Evolutionary conservation across 495 filamentous ascomycete genomes (phyloP), one percentile per base, ranked within the genome.

Genomic region (Penicillium daleae): DNA sequence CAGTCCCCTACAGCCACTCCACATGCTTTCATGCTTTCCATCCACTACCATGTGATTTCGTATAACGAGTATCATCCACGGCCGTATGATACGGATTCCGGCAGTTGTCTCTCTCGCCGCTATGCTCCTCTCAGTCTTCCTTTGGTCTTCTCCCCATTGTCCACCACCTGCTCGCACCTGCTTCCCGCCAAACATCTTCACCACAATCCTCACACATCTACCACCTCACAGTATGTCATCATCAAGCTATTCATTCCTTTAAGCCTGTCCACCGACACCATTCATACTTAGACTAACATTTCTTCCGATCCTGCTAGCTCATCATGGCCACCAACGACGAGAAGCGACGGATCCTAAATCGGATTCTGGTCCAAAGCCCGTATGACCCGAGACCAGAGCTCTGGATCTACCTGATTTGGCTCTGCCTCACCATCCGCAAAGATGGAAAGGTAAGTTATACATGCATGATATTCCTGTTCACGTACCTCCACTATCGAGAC

Each of bases 321-420:
- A 24, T 9, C 49, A 52, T 52, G 49, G 3, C 29, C 15, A 4
- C 49, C 3, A 2, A 13, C 4, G 27, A 32, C 3, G 26, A 52
- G 26, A 52, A 10, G 27, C 12, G 49, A n/a, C 13, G 26, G 5
- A 15, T 29, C 15, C 6, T 52, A 27, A n/a, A 52, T 27, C 4
- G 49, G 22, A 13, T 52, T 21, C 24, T 52, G 24, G 6, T 15
- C 27, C 6, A 31, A 52, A 29, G 17, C 26, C 49, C 49, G 6
- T 52, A 24, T 19, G 49, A 52, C 3, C 26, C 15, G 3, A 22
- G 21, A 4, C 44, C 44, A 12, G 15, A 15, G 15, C 49, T 52
- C 49, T 52, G 49, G 49, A 52, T 52, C 27, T 52, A 32, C 49
- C 9, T 52, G 49, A 17, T 32, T 8, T 52, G 27, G 26, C 7